phyloP scores from a whole-genome alignment of 495 filamentous ascomycete species.

The Opeltia flavorubescens region DNA sequence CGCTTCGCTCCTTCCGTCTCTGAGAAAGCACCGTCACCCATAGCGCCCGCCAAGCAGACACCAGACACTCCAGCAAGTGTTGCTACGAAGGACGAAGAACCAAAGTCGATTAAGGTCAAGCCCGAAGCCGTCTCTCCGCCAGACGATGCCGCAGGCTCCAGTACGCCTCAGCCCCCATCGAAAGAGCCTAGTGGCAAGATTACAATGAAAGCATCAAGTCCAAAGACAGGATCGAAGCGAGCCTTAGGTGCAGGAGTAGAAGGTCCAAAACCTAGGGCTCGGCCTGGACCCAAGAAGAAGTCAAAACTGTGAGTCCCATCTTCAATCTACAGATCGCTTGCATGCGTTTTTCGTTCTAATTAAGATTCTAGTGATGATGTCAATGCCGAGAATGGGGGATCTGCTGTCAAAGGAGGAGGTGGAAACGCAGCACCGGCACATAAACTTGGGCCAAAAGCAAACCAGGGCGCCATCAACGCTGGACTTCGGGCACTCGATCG shows the following conservation, averaged over 20 bases:
- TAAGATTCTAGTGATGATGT: conserved; percentile 42
- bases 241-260: conserved; percentile 43
- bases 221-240: conserved; percentile 46
- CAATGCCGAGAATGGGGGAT: conserved; percentile 35
- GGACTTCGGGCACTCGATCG: conserved; percentile 87
- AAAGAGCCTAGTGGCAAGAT: conserved; percentile 6
- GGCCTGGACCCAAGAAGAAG: conserved; percentile 94
- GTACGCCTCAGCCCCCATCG: conserved; percentile 13
- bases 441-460: conserved; percentile 92
- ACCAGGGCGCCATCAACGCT: conserved; percentile 95
- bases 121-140: conserved; percentile 37
- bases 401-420: conserved; percentile 13
- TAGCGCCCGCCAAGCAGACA: conserved; percentile 18
- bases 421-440: conserved; percentile 32
- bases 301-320: conserved; percentile 59
- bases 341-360: neutral
- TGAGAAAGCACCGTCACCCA: conserved; percentile 13
- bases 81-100: conserved; percentile 23
- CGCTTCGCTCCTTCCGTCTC: conserved; percentile 26
- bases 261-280: conserved; percentile 52
- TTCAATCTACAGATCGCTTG: neutral
- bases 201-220: conserved; percentile 46
- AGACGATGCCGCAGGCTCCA: conserved; percentile 28
- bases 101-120: conserved; percentile 33
- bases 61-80: conserved; percentile 27